Percentiles rank a stretch among this genome's conserved stretches.
These are phyloP conservation scores for Paramecium caudatum DNA, from an alignment of 73 alveolate species.

Conservation along the genomic window DNA sequence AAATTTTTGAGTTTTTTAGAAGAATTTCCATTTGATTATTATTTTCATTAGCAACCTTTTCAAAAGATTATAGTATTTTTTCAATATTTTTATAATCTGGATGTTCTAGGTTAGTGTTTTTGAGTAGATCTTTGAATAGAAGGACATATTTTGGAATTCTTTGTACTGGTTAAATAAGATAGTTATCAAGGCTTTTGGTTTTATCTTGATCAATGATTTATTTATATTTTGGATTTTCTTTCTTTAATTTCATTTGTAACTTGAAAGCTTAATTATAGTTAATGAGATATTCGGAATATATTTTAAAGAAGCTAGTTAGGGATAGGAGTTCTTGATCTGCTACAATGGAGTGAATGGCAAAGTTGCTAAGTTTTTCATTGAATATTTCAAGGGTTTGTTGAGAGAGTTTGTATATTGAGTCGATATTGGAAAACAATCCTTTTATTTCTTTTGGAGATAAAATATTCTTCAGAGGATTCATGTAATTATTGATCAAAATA, in stretches of 20 bases:
- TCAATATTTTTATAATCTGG: constrained; percentile 17
- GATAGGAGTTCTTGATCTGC: background rate
- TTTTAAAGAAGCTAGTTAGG: constrained; percentile 27
- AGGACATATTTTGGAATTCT: constrained; percentile 49
- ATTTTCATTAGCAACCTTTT: constrained; percentile 17
- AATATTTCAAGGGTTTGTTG: background rate
- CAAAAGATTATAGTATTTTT: background rate
- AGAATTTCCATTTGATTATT: constrained; percentile 30
- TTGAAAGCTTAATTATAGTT: constrained; percentile 6
- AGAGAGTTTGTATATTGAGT: constrained; percentile 28
- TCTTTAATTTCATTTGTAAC: background rate
- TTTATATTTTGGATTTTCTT: constrained; percentile 11
- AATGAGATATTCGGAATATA: background rate
- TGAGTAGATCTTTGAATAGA: constrained; percentile 19
- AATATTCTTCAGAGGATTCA: background rate
- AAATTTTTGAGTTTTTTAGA: constrained; percentile 19
- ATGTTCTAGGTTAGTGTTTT: constrained; percentile 28
- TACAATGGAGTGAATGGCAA: background rate
- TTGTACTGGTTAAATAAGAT: constrained; percentile 49
- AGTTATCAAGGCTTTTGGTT: background rate
- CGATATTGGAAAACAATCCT: constrained; percentile 42
- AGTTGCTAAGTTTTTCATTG: background rate
- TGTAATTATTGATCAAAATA: background rate
- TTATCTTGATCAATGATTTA: background rate
- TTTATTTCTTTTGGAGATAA: constrained; percentile 13